These are phyloP conservation scores for Gryganskiella cystojenkinii DNA, from an alignment of 192 early-diverging fungal species.

Conservation along the genomic window DNA sequence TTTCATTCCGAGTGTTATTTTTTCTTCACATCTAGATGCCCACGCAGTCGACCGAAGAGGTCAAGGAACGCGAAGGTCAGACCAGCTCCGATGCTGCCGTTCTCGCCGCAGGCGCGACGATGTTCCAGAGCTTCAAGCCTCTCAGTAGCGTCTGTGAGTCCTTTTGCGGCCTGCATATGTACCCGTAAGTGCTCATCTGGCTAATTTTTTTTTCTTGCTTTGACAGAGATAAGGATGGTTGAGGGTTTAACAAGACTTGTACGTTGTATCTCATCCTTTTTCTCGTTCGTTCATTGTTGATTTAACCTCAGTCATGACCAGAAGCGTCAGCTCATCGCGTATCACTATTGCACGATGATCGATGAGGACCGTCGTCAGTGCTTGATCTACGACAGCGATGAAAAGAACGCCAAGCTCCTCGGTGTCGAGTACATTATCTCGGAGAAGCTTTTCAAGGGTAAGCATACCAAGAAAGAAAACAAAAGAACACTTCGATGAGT, in stretches of 20 bases:
- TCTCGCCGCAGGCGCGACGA: background rate
- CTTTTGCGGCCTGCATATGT: slow-evolving; percentile 58
- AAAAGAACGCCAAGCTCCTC: slow-evolving; percentile 55
- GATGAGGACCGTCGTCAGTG: slow-evolving; percentile 67
- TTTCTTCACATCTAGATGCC: slow-evolving; percentile 2
- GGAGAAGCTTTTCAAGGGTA: slow-evolving; percentile 58
- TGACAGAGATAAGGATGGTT: no score
- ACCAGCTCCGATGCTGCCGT: slow-evolving; percentile 5
- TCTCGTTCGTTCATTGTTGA: background rate
- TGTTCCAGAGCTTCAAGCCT: slow-evolving; percentile 54
- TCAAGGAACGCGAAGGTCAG: slow-evolving; percentile 15
- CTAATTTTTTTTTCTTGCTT: background rate
- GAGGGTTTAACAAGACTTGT: background rate
- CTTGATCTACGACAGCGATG: slow-evolving; percentile 60
- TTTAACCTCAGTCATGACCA: slow-evolving; percentile 41
- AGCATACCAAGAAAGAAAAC: slow-evolving; percentile 10
- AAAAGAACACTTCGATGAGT: background rate
- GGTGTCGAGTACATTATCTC: slow-evolving; percentile 73
- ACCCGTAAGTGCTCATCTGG: slow-evolving; percentile 23
- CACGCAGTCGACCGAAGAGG: background rate
- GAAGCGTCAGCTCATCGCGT: slow-evolving; percentile 57
- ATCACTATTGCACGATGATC: slow-evolving; percentile 64
- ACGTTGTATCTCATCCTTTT: background rate
- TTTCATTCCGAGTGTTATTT: background rate
- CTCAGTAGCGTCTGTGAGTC: slow-evolving; percentile 53